Base-by-base conservation (phyloP, 2,329 filamentous ascomycete genomes). In the Colletotrichum plurivorum region DNA sequence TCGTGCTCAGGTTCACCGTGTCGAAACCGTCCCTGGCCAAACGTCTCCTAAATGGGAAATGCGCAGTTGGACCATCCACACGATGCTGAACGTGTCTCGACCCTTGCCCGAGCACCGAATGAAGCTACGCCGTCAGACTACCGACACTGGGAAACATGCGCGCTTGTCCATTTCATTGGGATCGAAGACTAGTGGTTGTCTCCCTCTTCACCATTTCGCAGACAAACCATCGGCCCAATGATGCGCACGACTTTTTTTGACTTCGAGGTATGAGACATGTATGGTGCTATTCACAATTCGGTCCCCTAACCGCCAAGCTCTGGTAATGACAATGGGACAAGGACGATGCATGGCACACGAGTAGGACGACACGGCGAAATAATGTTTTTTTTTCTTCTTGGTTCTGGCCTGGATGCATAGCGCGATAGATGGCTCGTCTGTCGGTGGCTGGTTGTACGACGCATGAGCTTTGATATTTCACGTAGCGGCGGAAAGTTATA, bases 401-500 rank as follows among this genome's bases (percentile, higher is more conserved):
- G 70, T 66, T 75, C 66, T 69, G 71, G 73, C 56, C 72, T 72
- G 25, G 49, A 60, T 73, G 67, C 75, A 73, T 70, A 71, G 71
- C 70, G 67, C 60, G 31, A 45, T 63, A 67, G 67, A 72, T 61
- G 71, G 45, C 63, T 55, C 64, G 51, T 46, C 56, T 36, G 63
- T 54, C 56, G 61, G 67, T 69, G 72, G 69, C 67, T 69, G 71
- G 69, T 65, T 76, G 76, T 77, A 75, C 75, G 75, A 73, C 75
- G 72, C 74, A 36, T 25, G 56, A 18, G 52, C 45, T 75, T 73
- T 77, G 77, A 78, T 74, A 73, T 73, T 77, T 76, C 70, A 62
- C 56, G 57, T 36, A 63, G 53, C 39, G 49, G 54, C 51, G 46
- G 66, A 74, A 76, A 79, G 77, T 63, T 80, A 81, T 80, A 80